phyloP scores from a whole-genome alignment of 2,329 filamentous ascomycete species.

The Fusarium mundagurra region DNA sequence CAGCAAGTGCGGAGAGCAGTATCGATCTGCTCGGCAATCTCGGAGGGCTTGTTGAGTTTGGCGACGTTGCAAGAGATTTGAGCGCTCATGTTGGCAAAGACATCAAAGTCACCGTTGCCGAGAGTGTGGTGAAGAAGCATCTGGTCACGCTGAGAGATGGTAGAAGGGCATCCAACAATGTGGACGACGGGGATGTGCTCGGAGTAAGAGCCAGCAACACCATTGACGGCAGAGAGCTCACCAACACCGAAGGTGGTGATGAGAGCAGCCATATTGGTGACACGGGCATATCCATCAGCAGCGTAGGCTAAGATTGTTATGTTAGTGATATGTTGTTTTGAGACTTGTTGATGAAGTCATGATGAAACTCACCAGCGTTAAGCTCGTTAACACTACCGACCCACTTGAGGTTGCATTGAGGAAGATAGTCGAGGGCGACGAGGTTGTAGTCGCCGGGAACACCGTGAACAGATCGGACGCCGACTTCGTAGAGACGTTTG shows the following conservation, averaged over 20 bases:
- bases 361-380: conserved; percentile 67
- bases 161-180: conserved; percentile 66
- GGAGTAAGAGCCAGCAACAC: conserved; percentile 77
- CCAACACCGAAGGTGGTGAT: conserved; percentile 82
- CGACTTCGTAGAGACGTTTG: conserved; percentile 69
- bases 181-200: conserved; percentile 79
- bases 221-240: conserved; percentile 78
- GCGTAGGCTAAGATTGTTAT: conserved; percentile 67
- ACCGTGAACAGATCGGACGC: conserved; percentile 72
- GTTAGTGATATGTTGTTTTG: conserved; percentile 20
- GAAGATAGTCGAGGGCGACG: conserved; percentile 72
- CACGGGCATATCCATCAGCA: conserved; percentile 81
- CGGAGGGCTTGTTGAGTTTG: conserved; percentile 74
- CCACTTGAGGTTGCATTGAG: conserved; percentile 68
- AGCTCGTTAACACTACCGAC: conserved; percentile 77
- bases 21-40: conserved; percentile 81
- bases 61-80: conserved; percentile 77
- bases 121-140: conserved; percentile 74
- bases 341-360: conserved; percentile 12
- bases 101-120: conserved; percentile 82
- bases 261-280: conserved; percentile 75
- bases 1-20: conserved; percentile 79
- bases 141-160: conserved; percentile 57
- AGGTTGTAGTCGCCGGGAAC: conserved; percentile 81
- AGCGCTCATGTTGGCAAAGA: conserved; percentile 82